Evolutionary conservation across 2,329 filamentous ascomycete genomes (phyloP).

Genomic region (Pestalotiopsis sp.): DNA sequence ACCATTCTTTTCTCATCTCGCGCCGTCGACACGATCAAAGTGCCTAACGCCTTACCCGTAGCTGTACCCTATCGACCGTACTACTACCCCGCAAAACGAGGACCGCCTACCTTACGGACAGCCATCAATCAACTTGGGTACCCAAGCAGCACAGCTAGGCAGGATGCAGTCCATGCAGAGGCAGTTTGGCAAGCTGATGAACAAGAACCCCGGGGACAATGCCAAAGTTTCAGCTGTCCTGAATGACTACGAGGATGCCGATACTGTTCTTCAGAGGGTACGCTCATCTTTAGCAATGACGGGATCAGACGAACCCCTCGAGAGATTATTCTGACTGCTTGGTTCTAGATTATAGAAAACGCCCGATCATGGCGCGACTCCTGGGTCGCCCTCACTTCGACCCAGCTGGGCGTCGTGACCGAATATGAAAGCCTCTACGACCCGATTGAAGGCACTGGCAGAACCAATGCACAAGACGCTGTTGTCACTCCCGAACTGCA

Average conservation of each 20-base stretch:
- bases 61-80: neutral
- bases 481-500: slow-evolving; percentile 61
- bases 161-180: slow-evolving; percentile 73
- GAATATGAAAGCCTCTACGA: slow-evolving; percentile 75
- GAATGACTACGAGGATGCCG: slow-evolving; percentile 78
- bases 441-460: slow-evolving; percentile 68
- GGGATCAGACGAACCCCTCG: neutral
- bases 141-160: neutral
- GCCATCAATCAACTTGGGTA: neutral
- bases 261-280: slow-evolving; percentile 73
- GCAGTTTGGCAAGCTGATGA: slow-evolving; percentile 71
- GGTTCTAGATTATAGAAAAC: slow-evolving; percentile 68
- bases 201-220: slow-evolving; percentile 69
- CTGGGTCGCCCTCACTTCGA: slow-evolving; percentile 71
- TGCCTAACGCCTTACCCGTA: neutral
- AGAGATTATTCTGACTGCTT: neutral
- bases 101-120: neutral
- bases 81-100: neutral
- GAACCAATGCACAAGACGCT: slow-evolving; percentile 54
- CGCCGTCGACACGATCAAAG: neutral
- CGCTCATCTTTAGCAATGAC: neutral
- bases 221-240: slow-evolving; percentile 73
- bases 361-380: slow-evolving; percentile 76
- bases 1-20: neutral
- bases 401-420: slow-evolving; percentile 66